Conservation (phyloP, 108 stramenopile genomes). For the Cyclotella distinguenda region DNA sequence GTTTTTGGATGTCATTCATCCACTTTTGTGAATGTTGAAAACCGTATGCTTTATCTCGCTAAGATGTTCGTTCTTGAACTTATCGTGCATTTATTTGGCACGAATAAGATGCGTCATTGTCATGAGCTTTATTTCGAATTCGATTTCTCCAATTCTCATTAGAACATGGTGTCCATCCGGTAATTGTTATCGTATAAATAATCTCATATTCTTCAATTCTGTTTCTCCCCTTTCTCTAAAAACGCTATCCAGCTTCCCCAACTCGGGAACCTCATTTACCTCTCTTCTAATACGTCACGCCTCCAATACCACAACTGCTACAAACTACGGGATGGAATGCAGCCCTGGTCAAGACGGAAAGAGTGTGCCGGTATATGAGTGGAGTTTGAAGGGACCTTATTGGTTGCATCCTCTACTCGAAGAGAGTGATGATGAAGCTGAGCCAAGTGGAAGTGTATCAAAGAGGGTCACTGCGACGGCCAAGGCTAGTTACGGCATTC, state of each 20-base stretch:
- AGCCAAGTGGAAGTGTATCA: neutral
- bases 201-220: neutral
- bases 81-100: no score
- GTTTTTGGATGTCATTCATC: no score
- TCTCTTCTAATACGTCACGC: constrained; percentile 19
- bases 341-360: constrained; percentile 18
- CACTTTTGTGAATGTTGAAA: no score
- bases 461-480: neutral
- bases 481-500: constrained; percentile 9
- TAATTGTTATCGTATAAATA: neutral
- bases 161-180: neutral
- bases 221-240: neutral
- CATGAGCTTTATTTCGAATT: no score
- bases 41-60: no score
- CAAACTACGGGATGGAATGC: constrained; percentile 50
- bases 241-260: constrained; percentile 35
- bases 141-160: neutral
- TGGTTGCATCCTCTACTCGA: constrained; percentile 32
- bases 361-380: constrained; percentile 38
- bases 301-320: constrained; percentile 31
- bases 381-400: constrained; percentile 32
- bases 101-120: no score
- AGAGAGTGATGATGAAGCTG: neutral
- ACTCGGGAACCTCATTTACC: constrained; percentile 54
- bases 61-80: no score